A percentile compares a stretch with the other conserved stretches of the same genome.
These are phyloP conservation scores for Silene vulgaris DNA, from an alignment of 179 eudicot species.

Conservation along the genomic window DNA sequence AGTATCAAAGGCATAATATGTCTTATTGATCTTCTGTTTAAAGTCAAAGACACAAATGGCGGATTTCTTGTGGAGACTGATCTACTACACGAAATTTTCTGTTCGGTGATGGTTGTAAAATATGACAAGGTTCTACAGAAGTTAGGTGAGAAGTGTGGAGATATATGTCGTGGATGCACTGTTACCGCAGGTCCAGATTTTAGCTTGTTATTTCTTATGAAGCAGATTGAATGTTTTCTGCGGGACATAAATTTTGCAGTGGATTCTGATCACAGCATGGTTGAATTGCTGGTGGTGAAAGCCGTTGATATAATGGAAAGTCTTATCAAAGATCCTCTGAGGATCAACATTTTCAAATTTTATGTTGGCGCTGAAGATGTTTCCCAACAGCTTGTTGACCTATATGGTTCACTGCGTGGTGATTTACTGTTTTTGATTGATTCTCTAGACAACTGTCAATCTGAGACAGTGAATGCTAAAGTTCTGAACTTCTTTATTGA, in stretches of 20 bases:
- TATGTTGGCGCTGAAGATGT: constrained; percentile 59
- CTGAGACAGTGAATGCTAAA: constrained; percentile 65
- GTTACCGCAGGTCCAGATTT: constrained; percentile 59
- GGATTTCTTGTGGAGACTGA: constrained; percentile 41
- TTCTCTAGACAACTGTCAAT: constrained; percentile 62
- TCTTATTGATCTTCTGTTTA: constrained; percentile 54
- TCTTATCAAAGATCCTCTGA: constrained; percentile 55
- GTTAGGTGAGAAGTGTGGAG: constrained; percentile 60
- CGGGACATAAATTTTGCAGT: constrained; percentile 32
- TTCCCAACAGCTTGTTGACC: constrained; percentile 47
- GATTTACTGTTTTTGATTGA: constrained; percentile 70
- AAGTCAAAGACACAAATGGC: constrained; percentile 35
- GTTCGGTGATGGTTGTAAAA: constrained; percentile 61
- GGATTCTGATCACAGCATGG: constrained; percentile 26
- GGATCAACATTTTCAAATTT: constrained; percentile 44
- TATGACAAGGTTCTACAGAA: constrained; percentile 63
- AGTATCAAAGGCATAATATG: constrained; percentile 52
- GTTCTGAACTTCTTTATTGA: constrained; percentile 74
- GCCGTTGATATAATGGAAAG: constrained; percentile 42
- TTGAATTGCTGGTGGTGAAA: constrained; percentile 38
- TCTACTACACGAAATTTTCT: constrained; percentile 55
- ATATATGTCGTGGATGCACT: constrained; percentile 42
- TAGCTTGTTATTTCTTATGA: constrained; percentile 57
- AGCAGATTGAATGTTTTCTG: constrained; percentile 62
- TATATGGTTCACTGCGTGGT: constrained; percentile 60